phyloP scores from a whole-genome alignment of 352 stramenopile genomes.

The Phytophthora colocasiae region DNA sequence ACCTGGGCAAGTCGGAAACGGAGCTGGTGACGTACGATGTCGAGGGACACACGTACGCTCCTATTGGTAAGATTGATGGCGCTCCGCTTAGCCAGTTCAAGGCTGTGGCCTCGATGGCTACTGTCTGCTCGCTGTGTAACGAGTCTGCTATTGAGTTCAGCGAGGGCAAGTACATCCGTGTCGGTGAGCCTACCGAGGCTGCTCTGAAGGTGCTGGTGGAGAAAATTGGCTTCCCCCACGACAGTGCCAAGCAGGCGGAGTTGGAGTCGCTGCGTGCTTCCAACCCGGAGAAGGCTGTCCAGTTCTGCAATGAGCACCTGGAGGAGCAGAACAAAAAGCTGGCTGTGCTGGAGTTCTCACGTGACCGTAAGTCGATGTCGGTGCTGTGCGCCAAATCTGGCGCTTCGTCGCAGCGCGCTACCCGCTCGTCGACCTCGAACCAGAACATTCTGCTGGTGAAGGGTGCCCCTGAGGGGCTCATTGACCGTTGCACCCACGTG shows the following conservation, averaged over 20 bases:
- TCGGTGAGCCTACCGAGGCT: constrained; percentile 98
- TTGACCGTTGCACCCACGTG: constrained; percentile 95
- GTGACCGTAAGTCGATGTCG: constrained; percentile 98
- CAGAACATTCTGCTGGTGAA: constrained; percentile 98
- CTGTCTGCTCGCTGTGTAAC: constrained; percentile 97
- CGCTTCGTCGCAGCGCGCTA: constrained; percentile 46
- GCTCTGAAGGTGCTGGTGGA: constrained; percentile 95
- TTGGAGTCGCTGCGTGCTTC: constrained; percentile 61
- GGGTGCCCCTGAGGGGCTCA: constrained; percentile 96
- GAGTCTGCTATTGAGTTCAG: constrained; percentile 94
- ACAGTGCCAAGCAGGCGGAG: constrained; percentile 69
- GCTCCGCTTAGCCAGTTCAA: constrained; percentile 68
- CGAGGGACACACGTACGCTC: constrained; percentile 95
- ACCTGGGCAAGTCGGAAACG: constrained; percentile 67
- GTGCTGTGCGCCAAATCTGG: constrained; percentile 87
- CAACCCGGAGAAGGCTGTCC: constrained; percentile 75
- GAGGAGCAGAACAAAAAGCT: constrained; percentile 87
- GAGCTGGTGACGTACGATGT: constrained; percentile 92
- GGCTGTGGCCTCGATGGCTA: constrained; percentile 83
- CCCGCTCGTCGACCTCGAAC: constrained; percentile 65
- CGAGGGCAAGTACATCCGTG: constrained; percentile 88
- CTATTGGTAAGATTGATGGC: constrained; percentile 76
- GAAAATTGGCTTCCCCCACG: constrained; percentile 93
- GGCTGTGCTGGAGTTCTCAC: constrained; percentile 96
- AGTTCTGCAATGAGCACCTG: constrained; percentile 89